Evolutionary conservation across 176 grass and related monocot species (phyloP), one percentile per base, ranked within the genome.

Genomic region (Chrysopogon serrulatus): DNA sequence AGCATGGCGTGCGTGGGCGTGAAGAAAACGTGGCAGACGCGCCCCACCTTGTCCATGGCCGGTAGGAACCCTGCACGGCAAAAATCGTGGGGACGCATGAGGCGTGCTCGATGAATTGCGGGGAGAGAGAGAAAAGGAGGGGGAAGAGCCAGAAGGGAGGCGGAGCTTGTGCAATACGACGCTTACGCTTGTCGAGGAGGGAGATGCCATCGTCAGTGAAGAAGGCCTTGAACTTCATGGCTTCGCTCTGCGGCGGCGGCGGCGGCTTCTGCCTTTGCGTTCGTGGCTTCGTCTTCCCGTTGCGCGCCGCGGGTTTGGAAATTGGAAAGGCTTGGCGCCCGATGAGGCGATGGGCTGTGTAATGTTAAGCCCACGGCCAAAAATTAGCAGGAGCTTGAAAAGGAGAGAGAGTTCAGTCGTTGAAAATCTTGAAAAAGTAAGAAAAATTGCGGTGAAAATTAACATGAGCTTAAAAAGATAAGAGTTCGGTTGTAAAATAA

Each of bases 171-270:
- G 77, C 40, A 31, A 10, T 12, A 31, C 30, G 21, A 79, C 12
- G 14, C 87, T 85, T 87, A 98, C 96, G 91, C 89, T 94, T 99
- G 81, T 96, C 91, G 35, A 99, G 91, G 69, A 99, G 91, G 82
- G 89, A 41, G 77, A 99, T 92, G 72, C 89, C 96, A 27, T 92
- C 96, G 3, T 87, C 87, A 57, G 93, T 99, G 85, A 96, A 91
- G 87, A 92, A 94, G 54, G 93, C 96, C 80, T 96, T 99, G 36
- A 96, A 99, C 82, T 96, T 96, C 96, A 99, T 99, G 37, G 73
- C 75, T 74, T 74, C 5, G 14, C 48, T 35, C 18, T 11, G n/a
- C 10, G 64, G 56, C 41, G 65, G 13, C 23, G 53, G 31, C 51
- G 40, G 31, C 12, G 27, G 57, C 27, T 40, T 43, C 64, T 9